Percentiles rank a stretch among this genome's conserved stretches.
These are phyloP conservation scores for Alternaria triticina DNA, from an alignment of 2,329 filamentous ascomycete species.

Conservation along the genomic window DNA sequence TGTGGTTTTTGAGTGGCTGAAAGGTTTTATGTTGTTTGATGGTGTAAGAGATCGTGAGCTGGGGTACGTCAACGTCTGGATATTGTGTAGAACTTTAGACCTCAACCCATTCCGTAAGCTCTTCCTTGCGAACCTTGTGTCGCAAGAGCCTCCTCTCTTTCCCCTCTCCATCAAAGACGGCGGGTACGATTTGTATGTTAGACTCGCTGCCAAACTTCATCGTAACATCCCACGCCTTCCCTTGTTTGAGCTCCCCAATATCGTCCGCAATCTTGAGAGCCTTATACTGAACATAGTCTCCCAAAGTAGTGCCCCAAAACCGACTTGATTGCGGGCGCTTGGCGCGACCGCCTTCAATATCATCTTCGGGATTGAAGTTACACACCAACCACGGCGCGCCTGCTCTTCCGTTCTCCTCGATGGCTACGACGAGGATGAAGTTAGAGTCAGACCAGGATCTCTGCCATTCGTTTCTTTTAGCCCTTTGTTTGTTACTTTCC, in stretches of 20 bases:
- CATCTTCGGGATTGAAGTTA: background rate
- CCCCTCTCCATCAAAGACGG: background rate
- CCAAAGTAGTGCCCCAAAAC: background rate
- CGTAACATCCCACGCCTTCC: background rate
- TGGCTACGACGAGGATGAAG: background rate
- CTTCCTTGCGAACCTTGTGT: background rate
- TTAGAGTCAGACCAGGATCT: background rate
- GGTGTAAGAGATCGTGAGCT: background rate
- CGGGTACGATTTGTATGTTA: background rate
- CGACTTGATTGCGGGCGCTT: background rate
- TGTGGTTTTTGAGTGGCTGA: background rate
- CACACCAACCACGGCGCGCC: background rate
- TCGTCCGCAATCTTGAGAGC: background rate
- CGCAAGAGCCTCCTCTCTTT: background rate
- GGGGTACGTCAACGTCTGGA: fast-evolving
- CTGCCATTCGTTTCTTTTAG: background rate
- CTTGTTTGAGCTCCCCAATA: background rate
- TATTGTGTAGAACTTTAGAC: background rate
- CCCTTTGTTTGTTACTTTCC: background rate
- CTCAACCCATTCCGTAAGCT: background rate
- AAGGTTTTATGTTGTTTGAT: background rate
- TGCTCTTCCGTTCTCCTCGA: background rate
- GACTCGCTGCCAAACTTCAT: background rate
- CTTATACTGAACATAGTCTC: background rate
- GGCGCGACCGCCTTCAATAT: no score